phyloP scores from a whole-genome alignment of 805 yeast genomes.

The Saccharomycopsis fibuligera region DNA sequence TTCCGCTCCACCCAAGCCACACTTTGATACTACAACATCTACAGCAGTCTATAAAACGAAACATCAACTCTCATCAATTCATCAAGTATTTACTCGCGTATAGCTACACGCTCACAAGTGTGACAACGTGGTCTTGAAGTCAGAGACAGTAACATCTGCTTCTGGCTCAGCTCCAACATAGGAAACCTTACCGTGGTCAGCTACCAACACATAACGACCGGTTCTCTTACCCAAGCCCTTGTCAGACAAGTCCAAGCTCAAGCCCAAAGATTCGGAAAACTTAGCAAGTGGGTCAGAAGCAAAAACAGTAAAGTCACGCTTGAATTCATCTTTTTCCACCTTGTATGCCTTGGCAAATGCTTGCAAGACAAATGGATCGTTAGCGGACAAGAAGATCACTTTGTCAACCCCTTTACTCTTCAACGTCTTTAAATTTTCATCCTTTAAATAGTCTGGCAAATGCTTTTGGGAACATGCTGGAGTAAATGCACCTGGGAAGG shows the following conservation, averaged over 20 bases:
- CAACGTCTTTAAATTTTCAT: conserved; percentile 21
- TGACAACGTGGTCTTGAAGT: conserved; percentile 10
- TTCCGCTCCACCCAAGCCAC: no score
- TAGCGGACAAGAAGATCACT: conserved; percentile 68
- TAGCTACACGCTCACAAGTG: conserved; percentile 15
- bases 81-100: no score
- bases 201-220: conserved; percentile 68
- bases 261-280: conserved; percentile 57
- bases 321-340: conserved; percentile 29
- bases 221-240: conserved; percentile 74
- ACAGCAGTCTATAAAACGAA: no score
- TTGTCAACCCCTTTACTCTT: conserved; percentile 33
- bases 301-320: conserved; percentile 43
- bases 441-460: conserved; percentile 23
- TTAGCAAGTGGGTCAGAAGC: conserved; percentile 73
- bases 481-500: conserved; percentile 28
- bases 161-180: conserved; percentile 26
- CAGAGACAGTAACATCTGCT: conserved; percentile 19
- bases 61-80: no score
- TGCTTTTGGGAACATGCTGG: conserved; percentile 26
- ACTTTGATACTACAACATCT: no score
- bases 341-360: conserved; percentile 64
- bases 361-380: conserved; percentile 78
- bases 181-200: conserved; percentile 36
- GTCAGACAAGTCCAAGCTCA: conserved; percentile 66